phyloP scores from a whole-genome alignment of 2,329 filamentous ascomycete genomes.

The Cyphellophora europaea region DNA sequence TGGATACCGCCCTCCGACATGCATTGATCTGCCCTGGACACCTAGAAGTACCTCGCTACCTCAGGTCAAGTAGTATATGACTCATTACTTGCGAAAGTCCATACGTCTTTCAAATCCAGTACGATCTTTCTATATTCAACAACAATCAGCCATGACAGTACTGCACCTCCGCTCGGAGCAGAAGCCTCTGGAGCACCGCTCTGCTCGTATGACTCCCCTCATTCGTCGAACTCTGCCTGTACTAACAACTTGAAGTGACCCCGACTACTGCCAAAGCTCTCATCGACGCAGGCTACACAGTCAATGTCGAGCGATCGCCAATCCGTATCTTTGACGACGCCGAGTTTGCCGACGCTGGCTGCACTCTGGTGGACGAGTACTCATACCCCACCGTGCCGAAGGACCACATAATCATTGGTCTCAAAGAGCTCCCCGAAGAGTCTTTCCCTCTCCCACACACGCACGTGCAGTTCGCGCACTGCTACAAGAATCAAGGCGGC shows the following conservation, averaged over 20 bases:
- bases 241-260: conserved; percentile 47
- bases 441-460: conserved; percentile 59
- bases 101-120: too few relatives aligned
- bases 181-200: conserved; percentile 19
- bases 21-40: too few relatives aligned
- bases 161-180: conserved; percentile 17
- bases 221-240: too few relatives aligned
- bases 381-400: conserved; percentile 59
- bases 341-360: conserved; percentile 55
- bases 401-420: conserved; percentile 62
- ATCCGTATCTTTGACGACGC: conserved; percentile 50
- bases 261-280: conserved; percentile 50
- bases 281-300: conserved; percentile 58
- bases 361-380: conserved; percentile 55
- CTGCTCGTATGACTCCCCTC: conserved; percentile 10
- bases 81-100: too few relatives aligned
- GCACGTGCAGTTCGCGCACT: conserved; percentile 63
- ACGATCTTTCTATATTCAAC: too few relatives aligned
- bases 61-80: too few relatives aligned
- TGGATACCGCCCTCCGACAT: too few relatives aligned
- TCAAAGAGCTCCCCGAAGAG: conserved; percentile 58
- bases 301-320: conserved; percentile 59
- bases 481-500: conserved; percentile 66
- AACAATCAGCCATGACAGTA: too few relatives aligned
- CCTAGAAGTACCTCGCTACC: too few relatives aligned